These are phyloP conservation scores for Acacia crassicarpa DNA, from an alignment of 306 rosid species.

Conservation along the genomic window DNA sequence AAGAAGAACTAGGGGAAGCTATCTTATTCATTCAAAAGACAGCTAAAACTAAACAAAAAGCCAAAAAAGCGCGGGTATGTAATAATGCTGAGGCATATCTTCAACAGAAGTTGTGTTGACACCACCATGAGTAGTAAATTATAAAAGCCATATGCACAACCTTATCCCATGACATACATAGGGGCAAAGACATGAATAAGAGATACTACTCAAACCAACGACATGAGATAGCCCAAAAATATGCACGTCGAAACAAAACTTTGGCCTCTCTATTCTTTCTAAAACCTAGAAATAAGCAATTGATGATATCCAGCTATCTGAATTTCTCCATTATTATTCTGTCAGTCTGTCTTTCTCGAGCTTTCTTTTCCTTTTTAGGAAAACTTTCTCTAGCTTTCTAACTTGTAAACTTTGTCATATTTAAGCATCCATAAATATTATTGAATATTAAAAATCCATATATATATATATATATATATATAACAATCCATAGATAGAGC, in stretches of 20 bases:
- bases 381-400: too few species aligned
- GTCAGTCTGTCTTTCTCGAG: neutral
- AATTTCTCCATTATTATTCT: constrained; percentile 8
- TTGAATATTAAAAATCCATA: neutral
- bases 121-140: neutral
- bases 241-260: too few species aligned
- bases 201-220: neutral
- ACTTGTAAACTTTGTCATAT: constrained; percentile 6
- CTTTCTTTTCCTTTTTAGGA: too few species aligned
- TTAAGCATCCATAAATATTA: neutral
- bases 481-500: neutral
- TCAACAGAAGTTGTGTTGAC: neutral
- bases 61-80: neutral
- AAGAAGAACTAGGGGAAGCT: neutral
- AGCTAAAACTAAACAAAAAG: too few species aligned
- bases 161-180: neutral
- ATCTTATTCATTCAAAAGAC: neutral
- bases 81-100: neutral
- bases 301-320: constrained; percentile 18
- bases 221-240: neutral
- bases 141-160: neutral
- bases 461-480: too few species aligned
- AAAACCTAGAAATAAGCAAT: neutral
- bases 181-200: neutral
- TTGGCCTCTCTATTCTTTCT: too few species aligned